Conservation (phyloP, 495 filamentous ascomycete species). For the Aspergillus sclerotioniger region DNA sequence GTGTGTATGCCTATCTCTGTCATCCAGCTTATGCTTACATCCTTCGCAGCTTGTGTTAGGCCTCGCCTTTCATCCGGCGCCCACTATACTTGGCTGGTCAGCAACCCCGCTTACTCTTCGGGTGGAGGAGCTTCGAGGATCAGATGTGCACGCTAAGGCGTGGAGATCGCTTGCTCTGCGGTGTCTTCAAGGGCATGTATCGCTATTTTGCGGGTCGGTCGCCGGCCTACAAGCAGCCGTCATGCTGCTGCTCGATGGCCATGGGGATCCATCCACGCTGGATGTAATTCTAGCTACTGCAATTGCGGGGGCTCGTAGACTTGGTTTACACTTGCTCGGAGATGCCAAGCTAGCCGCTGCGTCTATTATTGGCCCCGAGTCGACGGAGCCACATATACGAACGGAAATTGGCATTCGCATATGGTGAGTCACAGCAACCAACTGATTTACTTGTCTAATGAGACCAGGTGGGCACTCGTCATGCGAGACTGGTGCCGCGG, state of each 20-base stretch:
- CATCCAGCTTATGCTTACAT: neutral
- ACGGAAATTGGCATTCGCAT: constrained; percentile 1
- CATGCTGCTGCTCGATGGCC: constrained; percentile 30
- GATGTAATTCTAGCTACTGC: constrained; percentile 30
- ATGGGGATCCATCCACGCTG: constrained; percentile 21
- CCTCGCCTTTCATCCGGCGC: neutral
- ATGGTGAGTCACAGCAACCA: neutral
- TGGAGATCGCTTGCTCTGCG: constrained; percentile 29
- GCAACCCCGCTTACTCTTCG: neutral
- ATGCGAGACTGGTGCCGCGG: constrained; percentile 28
- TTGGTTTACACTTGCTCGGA: constrained; percentile 27
- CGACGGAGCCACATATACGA: neutral
- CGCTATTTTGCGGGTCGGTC: constrained; percentile 32
- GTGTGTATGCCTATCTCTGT: neutral
- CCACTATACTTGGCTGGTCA: neutral
- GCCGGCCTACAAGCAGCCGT: constrained; percentile 28
- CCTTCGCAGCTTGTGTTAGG: neutral
- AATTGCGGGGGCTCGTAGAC: constrained; percentile 30
- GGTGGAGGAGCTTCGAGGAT: neutral
- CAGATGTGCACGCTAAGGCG: neutral
- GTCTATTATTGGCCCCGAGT: neutral
- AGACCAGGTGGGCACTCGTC: constrained; percentile 31
- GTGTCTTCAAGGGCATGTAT: constrained; percentile 24
- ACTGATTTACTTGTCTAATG: too few species aligned
- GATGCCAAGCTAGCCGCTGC: constrained; percentile 14